Conservation (phyloP, 495 filamentous ascomycete species). For the Lindgomyces ingoldianus region DNA sequence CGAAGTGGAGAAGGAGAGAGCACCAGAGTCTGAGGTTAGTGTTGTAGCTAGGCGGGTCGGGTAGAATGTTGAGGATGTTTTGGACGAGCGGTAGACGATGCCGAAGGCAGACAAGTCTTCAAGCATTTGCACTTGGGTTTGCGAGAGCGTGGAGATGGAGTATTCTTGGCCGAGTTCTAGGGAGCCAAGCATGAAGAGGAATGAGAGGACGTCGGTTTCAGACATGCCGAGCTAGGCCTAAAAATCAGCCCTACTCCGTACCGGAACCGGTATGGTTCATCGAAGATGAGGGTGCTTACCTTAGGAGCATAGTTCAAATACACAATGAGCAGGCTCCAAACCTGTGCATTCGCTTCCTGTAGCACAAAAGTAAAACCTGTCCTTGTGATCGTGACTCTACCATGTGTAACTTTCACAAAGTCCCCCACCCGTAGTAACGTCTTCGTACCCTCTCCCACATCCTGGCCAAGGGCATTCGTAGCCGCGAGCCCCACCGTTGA, state of each 20-base stretch:
- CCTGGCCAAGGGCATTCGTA: constrained; percentile 41
- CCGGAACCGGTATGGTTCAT: neutral
- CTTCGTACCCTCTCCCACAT: constrained; percentile 77
- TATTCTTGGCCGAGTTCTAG: constrained; percentile 90
- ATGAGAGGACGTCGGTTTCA: constrained; percentile 87
- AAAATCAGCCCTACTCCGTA: no score
- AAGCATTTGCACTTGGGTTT: constrained; percentile 82
- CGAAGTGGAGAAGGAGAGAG: constrained; percentile 55
- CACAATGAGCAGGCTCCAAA: constrained; percentile 91
- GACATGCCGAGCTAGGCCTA: constrained; percentile 66
- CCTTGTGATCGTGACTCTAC: constrained; percentile 74
- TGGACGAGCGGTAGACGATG: constrained; percentile 71
- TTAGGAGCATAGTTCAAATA: constrained; percentile 84
- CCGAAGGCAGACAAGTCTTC: constrained; percentile 85
- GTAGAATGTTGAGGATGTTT: constrained; percentile 68
- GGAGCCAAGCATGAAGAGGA: constrained; percentile 92
- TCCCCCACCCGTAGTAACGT: constrained; percentile 73
- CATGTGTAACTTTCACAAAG: constrained; percentile 69
- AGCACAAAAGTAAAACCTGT: constrained; percentile 91
- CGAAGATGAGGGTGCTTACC: constrained; percentile 36
- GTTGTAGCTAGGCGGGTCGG: constrained; percentile 94
- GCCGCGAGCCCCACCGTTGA: constrained; percentile 58
- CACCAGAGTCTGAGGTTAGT: constrained; percentile 77
- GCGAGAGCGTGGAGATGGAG: constrained; percentile 73
- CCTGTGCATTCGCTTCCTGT: constrained; percentile 92